Percentiles rank a stretch among this genome's conserved stretches.
Conservation (phyloP, 768 basidiomycete genomes). For the Tylopilus sp. region DNA sequence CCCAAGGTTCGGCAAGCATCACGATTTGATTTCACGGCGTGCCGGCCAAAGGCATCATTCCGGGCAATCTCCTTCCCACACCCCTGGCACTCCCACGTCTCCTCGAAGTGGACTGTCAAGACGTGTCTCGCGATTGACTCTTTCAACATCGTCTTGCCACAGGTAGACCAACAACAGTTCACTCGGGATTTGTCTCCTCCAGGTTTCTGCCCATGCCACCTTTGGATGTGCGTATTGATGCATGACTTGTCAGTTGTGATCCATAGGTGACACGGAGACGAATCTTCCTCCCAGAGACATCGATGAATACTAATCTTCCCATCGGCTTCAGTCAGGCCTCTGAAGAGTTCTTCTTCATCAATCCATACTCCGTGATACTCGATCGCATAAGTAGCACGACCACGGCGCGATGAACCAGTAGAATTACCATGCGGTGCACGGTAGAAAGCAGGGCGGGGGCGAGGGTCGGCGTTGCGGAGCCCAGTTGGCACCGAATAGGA, state of each 20-base stretch:
- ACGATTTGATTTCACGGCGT: neutral
- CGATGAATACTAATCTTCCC: conserved; percentile 4
- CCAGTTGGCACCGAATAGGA: neutral
- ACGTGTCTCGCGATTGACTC: conserved; percentile 23
- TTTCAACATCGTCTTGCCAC: conserved; percentile 18
- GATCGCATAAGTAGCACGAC: conserved; percentile 1
- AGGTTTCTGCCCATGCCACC: conserved; percentile 13
- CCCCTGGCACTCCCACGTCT: neutral
- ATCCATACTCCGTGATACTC: conserved; percentile 6
- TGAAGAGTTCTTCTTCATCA: conserved; percentile 12
- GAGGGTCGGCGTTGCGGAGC: too few species aligned
- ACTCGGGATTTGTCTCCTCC: conserved; percentile 8
- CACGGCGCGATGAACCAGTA: neutral
- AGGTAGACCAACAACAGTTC: conserved; percentile 13
- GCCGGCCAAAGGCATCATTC: conserved; percentile 7
- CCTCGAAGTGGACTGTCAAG: conserved; percentile 11
- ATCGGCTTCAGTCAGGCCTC: neutral
- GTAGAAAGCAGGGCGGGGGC: neutral
- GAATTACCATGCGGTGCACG: neutral
- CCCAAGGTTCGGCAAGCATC: conserved; percentile 6
- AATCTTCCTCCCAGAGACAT: conserved; percentile 14
- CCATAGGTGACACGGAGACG: conserved; percentile 12
- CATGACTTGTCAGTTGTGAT: conserved; percentile 14
- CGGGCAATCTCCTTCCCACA: conserved; percentile 13
- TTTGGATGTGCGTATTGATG: conserved; percentile 15